Base-by-base conservation (phyloP, 164 flowering plant species). In the Magnolia kwangsiensis region DNA sequence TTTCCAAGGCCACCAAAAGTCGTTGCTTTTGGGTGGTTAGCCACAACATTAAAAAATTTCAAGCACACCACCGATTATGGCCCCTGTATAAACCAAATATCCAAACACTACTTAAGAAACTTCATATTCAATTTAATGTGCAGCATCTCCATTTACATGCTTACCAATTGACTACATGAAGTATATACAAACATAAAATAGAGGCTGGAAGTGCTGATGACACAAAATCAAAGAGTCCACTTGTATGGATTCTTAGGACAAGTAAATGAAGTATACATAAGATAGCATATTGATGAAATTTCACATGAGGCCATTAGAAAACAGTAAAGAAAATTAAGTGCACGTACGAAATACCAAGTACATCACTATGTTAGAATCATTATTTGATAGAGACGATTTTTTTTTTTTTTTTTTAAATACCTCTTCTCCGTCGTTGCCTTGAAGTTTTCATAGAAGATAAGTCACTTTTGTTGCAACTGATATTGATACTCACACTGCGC, bases 371-470 rank as follows among this genome's bases (percentile, higher is more conserved):
- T 55, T 55, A 55, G 18, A 55, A 55, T 16, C 61, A 55, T 55
- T 8, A 11, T 55, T 16, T 55, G 61, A 55, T 37, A 55, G 16
- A 1, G 3, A 4, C 13, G 61, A 29, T 37, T 37, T 31, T 5
- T 27, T 27, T 27, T 27, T 24, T 24, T 27, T 27, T 27, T 27
- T 27, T 27, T 27, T 27, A 37, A 37, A 73, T 71, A 90, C 99
- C 94, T 80, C 88, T 81, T 83, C 84, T 94, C 51, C 90, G 83
- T 7, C 96, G 87, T 75, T 89, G 93, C 72, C 87, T 89, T 10
- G 82, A 77, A 75, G 87, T 81, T 86, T 85, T 94, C 70, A 78
- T 63, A 71, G 85, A 49, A 66, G 85, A 74, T 4, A 86, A 75
- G 31, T 94, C 90, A 74, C 83, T 84, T 82, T 89, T 92, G 80